phyloP scores from a whole-genome alignment of 257 asterid species.

The Mentha longifolia region DNA sequence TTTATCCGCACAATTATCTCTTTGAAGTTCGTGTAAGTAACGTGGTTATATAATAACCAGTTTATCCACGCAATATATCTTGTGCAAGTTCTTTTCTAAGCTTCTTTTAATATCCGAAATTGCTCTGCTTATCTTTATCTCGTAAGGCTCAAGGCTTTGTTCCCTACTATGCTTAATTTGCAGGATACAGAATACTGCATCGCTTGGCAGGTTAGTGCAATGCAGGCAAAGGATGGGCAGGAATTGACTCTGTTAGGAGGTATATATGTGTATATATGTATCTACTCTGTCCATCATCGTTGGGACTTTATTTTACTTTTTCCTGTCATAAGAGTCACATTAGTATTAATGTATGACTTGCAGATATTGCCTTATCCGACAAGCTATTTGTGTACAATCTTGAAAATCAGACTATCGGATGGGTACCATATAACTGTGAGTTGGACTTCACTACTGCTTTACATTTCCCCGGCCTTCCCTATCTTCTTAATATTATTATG shows the following conservation, averaged over 20 bases:
- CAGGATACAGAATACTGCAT: constrained; percentile 81
- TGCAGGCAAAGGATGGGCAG: constrained; percentile 56
- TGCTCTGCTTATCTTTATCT: not conserved
- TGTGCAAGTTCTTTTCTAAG: not conserved
- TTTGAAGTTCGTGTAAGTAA: constrained; percentile 62
- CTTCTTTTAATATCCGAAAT: not conserved
- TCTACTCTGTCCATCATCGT: not conserved
- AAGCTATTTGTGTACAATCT: constrained; percentile 85
- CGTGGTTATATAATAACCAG: not conserved
- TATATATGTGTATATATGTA: constrained; percentile 5
- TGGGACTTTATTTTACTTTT: not conserved
- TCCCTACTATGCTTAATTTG: not conserved
- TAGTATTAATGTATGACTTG: constrained; percentile 20
- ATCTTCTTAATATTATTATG: not conserved
- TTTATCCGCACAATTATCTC: constrained; percentile 66
- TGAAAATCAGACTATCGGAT: constrained; percentile 80
- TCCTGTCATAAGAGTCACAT: not conserved
- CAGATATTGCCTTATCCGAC: constrained; percentile 81
- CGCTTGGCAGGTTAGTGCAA: constrained; percentile 74
- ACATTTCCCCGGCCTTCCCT: not conserved
- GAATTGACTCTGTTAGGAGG: constrained; percentile 81
- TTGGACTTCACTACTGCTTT: not conserved
- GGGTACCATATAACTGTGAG: constrained; percentile 84
- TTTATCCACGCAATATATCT: too few species aligned
- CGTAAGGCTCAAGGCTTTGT: not conserved